These are phyloP conservation scores for Jatropha multifida DNA, from an alignment of 441 rosid species.

Conservation along the genomic window DNA sequence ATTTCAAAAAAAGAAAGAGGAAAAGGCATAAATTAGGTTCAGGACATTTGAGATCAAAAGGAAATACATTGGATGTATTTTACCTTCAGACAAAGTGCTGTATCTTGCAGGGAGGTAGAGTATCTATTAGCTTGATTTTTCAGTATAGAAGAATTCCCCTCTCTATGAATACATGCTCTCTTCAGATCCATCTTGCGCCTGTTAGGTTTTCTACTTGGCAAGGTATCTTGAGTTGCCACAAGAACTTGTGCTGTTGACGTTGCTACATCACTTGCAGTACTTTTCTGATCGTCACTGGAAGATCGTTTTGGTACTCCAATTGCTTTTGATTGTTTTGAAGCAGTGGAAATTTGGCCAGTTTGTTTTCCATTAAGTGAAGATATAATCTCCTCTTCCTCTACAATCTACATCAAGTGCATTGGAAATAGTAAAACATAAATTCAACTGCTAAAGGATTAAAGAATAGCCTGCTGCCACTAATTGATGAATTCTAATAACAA, in stretches of 20 bases:
- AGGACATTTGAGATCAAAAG: conserved; percentile 1
- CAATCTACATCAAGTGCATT: conserved; percentile 41
- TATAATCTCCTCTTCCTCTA: conserved; percentile 46
- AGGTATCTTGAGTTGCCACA: conserved; percentile 37
- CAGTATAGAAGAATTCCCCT: conserved; percentile 33
- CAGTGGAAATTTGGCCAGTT: conserved; percentile 41
- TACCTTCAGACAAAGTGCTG: conserved; percentile 47
- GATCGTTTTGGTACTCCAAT: conserved; percentile 39
- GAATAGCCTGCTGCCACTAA: neutral
- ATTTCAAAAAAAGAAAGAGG: conserved; percentile 9
- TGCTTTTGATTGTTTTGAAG: conserved; percentile 49
- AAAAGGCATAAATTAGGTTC: conserved; percentile 5
- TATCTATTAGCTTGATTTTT: conserved; percentile 36
- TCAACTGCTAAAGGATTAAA: conserved; percentile 11
- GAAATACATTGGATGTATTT: conserved; percentile 21
- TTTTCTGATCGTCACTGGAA: conserved; percentile 42
- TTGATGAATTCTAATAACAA: conserved; percentile 4
- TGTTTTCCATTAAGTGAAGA: conserved; percentile 44
- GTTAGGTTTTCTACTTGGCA: conserved; percentile 47
- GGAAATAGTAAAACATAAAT: conserved; percentile 7
- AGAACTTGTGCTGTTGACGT: conserved; percentile 47
- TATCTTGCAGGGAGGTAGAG: conserved; percentile 34
- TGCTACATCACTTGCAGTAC: conserved; percentile 30
- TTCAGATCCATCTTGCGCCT: conserved; percentile 66
- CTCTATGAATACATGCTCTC: conserved; percentile 41